Conservation (phyloP, 176 grass and related monocot genomes). For the Zea luxurians region DNA sequence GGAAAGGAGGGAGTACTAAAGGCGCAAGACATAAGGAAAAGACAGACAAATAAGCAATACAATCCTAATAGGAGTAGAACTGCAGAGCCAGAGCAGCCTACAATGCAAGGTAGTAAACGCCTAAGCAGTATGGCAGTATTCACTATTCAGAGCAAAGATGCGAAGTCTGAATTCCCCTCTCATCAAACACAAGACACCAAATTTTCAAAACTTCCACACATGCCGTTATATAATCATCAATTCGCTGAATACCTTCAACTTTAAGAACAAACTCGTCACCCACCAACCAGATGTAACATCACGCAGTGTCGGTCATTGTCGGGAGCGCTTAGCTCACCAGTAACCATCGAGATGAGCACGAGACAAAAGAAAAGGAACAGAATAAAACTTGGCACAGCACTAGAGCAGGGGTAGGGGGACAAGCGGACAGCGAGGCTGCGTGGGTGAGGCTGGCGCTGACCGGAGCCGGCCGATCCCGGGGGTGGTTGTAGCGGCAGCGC, state of each 20-base stretch:
- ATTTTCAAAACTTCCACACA: slow-evolving; percentile 18
- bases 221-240: background rate
- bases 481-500: slow-evolving; percentile 94
- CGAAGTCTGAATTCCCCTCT: background rate
- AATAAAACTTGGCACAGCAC: background rate
- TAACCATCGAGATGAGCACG: slow-evolving; percentile 27
- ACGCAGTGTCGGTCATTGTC: slow-evolving; percentile 37
- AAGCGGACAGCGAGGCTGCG: no score
- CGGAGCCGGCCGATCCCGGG: slow-evolving; percentile 51
- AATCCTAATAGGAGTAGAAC: slow-evolving; percentile 12
- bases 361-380: background rate
- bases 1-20: background rate
- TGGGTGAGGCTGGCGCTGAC: slow-evolving; percentile 38
- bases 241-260: background rate
- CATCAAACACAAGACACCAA: slow-evolving; percentile 33
- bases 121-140: background rate
- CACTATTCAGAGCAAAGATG: background rate
- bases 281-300: slow-evolving; percentile 26
- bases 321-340: slow-evolving; percentile 15
- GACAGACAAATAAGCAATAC: background rate
- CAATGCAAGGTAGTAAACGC: background rate
- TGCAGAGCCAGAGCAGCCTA: background rate
- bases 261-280: slow-evolving; percentile 13
- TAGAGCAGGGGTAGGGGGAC: background rate
- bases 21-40: background rate